phyloP scores from a whole-genome alignment of 2,329 filamentous ascomycete genomes.

The Bisporella sp. region DNA sequence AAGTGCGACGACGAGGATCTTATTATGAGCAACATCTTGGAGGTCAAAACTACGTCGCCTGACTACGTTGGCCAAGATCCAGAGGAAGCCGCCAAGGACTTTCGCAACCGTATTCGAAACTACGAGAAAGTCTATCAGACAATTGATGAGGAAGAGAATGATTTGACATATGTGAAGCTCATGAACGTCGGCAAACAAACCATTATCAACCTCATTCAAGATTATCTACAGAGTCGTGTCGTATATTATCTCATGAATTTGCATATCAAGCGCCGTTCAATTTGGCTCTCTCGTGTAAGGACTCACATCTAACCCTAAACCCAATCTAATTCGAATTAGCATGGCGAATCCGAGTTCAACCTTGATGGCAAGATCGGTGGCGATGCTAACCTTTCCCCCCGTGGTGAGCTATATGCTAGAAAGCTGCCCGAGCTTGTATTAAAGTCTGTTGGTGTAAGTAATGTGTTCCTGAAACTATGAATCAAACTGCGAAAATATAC shows the following conservation, averaged over 20 bases:
- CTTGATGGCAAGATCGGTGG: slow-evolving; percentile 86
- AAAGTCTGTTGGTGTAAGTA: slow-evolving; percentile 74
- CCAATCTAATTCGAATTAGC: slow-evolving; percentile 41
- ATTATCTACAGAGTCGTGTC: slow-evolving; percentile 92
- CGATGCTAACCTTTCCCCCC: slow-evolving; percentile 77
- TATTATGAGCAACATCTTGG: slow-evolving; percentile 96
- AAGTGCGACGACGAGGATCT: slow-evolving; percentile 93
- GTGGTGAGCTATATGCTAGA: slow-evolving; percentile 80
- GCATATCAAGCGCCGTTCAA: slow-evolving; percentile 91
- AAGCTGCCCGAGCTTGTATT: slow-evolving; percentile 79
- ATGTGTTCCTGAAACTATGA: slow-evolving; percentile 13
- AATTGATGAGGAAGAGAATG: slow-evolving; percentile 79
- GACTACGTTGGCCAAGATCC: slow-evolving; percentile 94
- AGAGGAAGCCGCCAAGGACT: slow-evolving; percentile 83
- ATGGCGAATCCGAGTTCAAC: slow-evolving; percentile 93
- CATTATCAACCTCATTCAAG: slow-evolving; percentile 95
- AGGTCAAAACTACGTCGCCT: slow-evolving; percentile 94
- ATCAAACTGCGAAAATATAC: slow-evolving; percentile 1
- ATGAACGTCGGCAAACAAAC: slow-evolving; percentile 94
- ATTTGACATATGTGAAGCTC: slow-evolving; percentile 93
- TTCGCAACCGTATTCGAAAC: slow-evolving; percentile 88
- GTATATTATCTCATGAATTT: slow-evolving; percentile 99
- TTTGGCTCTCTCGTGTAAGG: slow-evolving; percentile 87
- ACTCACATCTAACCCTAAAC: slow-evolving; percentile 15
- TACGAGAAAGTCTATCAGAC: slow-evolving; percentile 97